These are phyloP conservation scores for Podospora comata DNA, from an alignment of 495 filamentous ascomycete genomes.

Conservation along the genomic window DNA sequence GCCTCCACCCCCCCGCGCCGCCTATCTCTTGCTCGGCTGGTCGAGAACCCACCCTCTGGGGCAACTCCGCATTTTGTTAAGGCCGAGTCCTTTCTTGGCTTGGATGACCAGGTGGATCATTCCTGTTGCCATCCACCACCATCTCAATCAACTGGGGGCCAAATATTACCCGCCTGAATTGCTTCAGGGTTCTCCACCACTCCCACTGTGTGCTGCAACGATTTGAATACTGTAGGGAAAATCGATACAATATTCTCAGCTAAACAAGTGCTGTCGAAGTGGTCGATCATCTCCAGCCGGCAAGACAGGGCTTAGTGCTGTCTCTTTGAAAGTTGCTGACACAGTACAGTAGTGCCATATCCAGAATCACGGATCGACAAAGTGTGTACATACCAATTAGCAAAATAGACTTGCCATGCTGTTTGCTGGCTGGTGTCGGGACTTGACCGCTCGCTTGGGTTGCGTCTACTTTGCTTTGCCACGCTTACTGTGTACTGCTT, in stretches of 20 bases:
- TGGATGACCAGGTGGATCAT: slow-evolving; percentile 4
- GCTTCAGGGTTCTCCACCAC: background rate
- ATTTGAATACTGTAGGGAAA: background rate
- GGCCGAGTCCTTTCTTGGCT: background rate
- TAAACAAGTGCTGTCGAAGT: background rate
- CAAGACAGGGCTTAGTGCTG: slow-evolving; percentile 11
- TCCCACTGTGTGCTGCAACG: background rate
- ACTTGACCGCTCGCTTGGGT: background rate
- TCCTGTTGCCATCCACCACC: background rate
- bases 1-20: background rate
- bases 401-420: background rate
- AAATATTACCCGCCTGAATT: slow-evolving; percentile 17
- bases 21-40: background rate
- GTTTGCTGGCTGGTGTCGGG: background rate
- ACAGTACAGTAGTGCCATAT: background rate
- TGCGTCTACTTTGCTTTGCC: background rate
- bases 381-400: background rate
- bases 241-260: background rate
- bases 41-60: background rate
- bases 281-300: background rate
- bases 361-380: slow-evolving; percentile 7
- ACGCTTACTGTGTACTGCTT: background rate
- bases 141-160: background rate
- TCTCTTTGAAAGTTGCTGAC: background rate
- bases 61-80: background rate